Base-by-base conservation (phyloP, 148 eudicot genomes). In the Simmondsia chinensis region DNA sequence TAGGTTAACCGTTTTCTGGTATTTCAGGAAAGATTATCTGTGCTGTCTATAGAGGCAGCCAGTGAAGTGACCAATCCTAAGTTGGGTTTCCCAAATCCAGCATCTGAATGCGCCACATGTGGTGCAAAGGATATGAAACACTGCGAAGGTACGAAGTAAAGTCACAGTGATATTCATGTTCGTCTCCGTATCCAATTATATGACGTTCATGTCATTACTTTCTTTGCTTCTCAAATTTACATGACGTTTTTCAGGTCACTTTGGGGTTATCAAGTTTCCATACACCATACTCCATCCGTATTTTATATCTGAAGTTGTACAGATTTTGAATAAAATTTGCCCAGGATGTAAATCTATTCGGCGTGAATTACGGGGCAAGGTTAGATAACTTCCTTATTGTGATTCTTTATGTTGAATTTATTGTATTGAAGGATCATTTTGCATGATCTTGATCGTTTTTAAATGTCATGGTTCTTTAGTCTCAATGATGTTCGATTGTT, bases 281-380 rank as follows among this genome's bases (percentile, higher is more conserved):
- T 70, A 34, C 43, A 80, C 94, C 5, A 58, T 86, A 43, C 65
- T 93, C 47, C 82, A 93, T 56, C 96, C 94, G 2, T 82, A 79
- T 63, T 93, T 56, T 50, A 58, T 75, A 31, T 54, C 96, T 4
- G 99, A 93, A 61, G 68, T 77, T 48, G 87, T 80, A n/a, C 76
- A 82, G 28, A 57, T 86, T 46, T 57, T 93, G 52, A 93, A 93
- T 60, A 75, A 65, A 71, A 77, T 93, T 40, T 93, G 99, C 56
- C 89, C 89, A 23, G 86, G 83, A 41, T 93, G 99, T 63, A 86
- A 86, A 80, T 70, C 69, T 41, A 12, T 65, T 21, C 64, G 69
- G 63, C 51, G 64, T 29, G 64, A 41, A 41, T 46, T 52, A 43
- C 69, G 66, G 48, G 52, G 48, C 48, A 85, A 91, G 99, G 99